These are phyloP conservation scores for Parastagonospora avenae DNA, from an alignment of 2,329 filamentous ascomycete genomes.

Conservation along the genomic window DNA sequence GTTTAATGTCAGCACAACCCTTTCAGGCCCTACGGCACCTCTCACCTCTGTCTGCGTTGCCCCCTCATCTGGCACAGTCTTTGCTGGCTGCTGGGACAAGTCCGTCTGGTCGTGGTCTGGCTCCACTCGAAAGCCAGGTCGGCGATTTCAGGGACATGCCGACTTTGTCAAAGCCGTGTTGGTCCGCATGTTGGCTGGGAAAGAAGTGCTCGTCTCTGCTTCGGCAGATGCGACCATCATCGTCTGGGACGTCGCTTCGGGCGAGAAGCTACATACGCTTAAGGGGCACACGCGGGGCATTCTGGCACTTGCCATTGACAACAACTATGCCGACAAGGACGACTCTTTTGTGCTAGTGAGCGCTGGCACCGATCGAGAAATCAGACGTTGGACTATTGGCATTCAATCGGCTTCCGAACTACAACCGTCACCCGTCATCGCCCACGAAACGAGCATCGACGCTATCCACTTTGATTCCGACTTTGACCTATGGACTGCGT, in stretches of 20 bases:
- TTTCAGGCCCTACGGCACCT: slow-evolving; percentile 77
- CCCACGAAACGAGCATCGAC: slow-evolving; percentile 92
- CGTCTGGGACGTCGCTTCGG: slow-evolving; percentile 77
- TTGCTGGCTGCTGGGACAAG: slow-evolving; percentile 95
- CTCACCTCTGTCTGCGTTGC: slow-evolving; percentile 54
- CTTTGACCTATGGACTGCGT: slow-evolving; percentile 88
- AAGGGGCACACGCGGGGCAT: slow-evolving; percentile 80
- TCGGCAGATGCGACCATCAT: slow-evolving; percentile 59
- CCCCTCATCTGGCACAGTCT: slow-evolving; percentile 60
- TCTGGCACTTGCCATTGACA: slow-evolving; percentile 77
- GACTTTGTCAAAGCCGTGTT: slow-evolving; percentile 91
- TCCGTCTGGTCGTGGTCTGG: slow-evolving; percentile 81
- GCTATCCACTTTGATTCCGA: slow-evolving; percentile 73
- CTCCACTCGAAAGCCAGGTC: slow-evolving; percentile 49
- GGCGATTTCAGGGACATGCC: slow-evolving; percentile 73
- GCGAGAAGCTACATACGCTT: slow-evolving; percentile 72
- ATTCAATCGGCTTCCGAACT: slow-evolving; percentile 26
- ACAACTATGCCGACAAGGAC: slow-evolving; percentile 48
- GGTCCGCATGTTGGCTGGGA: slow-evolving; percentile 64
- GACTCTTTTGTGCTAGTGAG: slow-evolving; percentile 68
- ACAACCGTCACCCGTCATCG: slow-evolving; percentile 63
- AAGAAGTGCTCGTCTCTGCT: slow-evolving; percentile 58
- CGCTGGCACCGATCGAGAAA: slow-evolving; percentile 67
- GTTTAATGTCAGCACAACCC: slow-evolving; percentile 54
- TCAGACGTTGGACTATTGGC: slow-evolving; percentile 74